phyloP scores from a whole-genome alignment of 306 rosid genomes.

The Astragalus glycyphyllos region DNA sequence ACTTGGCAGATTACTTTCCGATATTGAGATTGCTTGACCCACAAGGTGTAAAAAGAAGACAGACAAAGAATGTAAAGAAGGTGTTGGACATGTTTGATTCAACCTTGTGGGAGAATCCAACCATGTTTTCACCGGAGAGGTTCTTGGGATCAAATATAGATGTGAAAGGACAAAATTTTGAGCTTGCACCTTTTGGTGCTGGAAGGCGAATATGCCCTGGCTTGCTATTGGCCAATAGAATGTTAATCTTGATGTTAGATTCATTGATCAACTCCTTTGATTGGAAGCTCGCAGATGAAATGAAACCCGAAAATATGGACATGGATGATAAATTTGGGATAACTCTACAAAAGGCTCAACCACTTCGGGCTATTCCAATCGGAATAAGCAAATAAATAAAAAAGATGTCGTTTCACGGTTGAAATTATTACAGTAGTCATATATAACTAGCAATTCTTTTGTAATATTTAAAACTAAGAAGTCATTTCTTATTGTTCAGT shows the following conservation, averaged over 20 bases:
- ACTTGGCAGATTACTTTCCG: conserved; percentile 40
- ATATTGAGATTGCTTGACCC: conserved; percentile 34
- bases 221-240: conserved; percentile 36
- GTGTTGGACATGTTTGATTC: conserved; percentile 37
- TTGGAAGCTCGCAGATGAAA: conserved; percentile 40
- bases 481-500: background rate
- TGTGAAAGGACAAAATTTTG: conserved; percentile 36
- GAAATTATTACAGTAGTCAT: background rate
- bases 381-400: conserved; percentile 8
- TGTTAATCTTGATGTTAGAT: conserved; percentile 36
- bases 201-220: conserved; percentile 38
- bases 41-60: conserved; percentile 31
- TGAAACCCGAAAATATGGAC: conserved; percentile 17
- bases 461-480: conserved; percentile 13
- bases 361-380: conserved; percentile 22
- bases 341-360: conserved; percentile 36
- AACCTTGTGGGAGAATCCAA: conserved; percentile 29
- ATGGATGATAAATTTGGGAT: conserved; percentile 40
- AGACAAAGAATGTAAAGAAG: conserved; percentile 21
- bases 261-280: conserved; percentile 38
- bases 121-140: conserved; percentile 35
- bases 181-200: conserved; percentile 37
- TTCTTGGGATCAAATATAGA: conserved; percentile 35
- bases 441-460: background rate
- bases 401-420: background rate